phyloP scores from a whole-genome alignment of 768 basidiomycete species.

The Mycena indigotica region DNA sequence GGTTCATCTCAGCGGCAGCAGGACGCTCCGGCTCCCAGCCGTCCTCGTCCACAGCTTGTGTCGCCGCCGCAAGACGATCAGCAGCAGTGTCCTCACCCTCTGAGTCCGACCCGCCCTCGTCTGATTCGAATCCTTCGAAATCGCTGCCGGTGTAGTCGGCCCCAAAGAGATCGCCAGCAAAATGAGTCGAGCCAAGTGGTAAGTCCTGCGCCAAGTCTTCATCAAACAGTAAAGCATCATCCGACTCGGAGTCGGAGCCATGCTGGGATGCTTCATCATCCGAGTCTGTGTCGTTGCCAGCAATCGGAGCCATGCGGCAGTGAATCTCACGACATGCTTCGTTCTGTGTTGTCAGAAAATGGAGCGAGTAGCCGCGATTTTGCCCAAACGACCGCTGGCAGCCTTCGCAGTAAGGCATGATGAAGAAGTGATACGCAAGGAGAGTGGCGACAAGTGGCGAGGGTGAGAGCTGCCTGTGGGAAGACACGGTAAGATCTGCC shows the following conservation, averaged over 20 bases:
- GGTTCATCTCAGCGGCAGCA: background rate
- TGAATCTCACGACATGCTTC: background rate
- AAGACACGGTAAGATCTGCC: background rate
- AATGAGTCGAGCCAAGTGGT: background rate
- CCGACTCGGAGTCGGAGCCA: background rate
- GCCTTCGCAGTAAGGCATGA: background rate
- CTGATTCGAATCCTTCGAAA: background rate
- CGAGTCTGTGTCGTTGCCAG: no score
- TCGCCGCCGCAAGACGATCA: background rate
- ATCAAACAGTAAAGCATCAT: no score
- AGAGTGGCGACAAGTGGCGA: no score
- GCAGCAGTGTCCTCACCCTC: background rate
- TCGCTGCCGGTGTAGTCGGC: constrained; percentile 4
- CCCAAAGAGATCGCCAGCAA: constrained; percentile 12
- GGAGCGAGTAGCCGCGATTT: background rate
- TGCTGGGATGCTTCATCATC: no score
- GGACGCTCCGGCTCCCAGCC: background rate
- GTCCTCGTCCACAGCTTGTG: background rate
- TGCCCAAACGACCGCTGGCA: background rate
- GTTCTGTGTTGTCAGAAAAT: background rate
- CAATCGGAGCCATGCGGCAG: no score
- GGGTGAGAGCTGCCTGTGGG: background rate
- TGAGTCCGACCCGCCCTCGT: background rate
- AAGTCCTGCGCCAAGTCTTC: background rate
- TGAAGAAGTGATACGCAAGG: no score